Conservation (phyloP, 768 basidiomycete genomes). For the Amylocystis lapponica region DNA sequence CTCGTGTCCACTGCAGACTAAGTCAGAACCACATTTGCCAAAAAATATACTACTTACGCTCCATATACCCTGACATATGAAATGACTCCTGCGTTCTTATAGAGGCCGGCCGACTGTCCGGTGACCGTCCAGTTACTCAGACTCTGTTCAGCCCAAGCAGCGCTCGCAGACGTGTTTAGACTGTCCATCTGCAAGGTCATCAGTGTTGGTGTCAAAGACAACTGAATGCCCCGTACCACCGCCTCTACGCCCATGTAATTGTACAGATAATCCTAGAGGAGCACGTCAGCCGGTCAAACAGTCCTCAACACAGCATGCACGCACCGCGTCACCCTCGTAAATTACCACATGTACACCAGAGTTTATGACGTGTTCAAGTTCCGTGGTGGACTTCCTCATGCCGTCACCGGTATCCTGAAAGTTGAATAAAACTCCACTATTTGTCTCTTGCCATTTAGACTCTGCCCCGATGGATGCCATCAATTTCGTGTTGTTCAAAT, state of each 20-base stretch:
- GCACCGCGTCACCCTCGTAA: slow-evolving; percentile 54
- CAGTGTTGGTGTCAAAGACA: background rate
- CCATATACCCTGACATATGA: slow-evolving; percentile 48
- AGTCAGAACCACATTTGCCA: background rate
- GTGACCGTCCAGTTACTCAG: slow-evolving; percentile 46
- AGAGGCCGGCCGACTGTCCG: slow-evolving; percentile 44
- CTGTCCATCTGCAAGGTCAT: slow-evolving; percentile 32
- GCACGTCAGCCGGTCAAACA: background rate
- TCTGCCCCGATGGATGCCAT: slow-evolving; percentile 39
- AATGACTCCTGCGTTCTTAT: slow-evolving; percentile 54
- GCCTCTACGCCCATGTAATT: slow-evolving; percentile 54
- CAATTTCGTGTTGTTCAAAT: slow-evolving; percentile 23
- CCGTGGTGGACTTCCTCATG: slow-evolving; percentile 44
- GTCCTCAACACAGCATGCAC: slow-evolving; percentile 11
- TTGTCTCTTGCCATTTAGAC: slow-evolving; percentile 36
- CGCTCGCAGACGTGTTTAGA: slow-evolving; percentile 41
- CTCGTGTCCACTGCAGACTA: slow-evolving; percentile 20
- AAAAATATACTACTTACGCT: slow-evolving; percentile 14
- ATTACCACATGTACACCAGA: slow-evolving; percentile 49
- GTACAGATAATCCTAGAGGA: slow-evolving; percentile 43
- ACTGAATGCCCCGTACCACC: slow-evolving; percentile 34
- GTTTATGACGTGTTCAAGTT: slow-evolving; percentile 53
- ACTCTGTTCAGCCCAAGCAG: slow-evolving; percentile 34
- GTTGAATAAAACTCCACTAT: slow-evolving; percentile 36
- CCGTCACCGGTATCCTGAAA: slow-evolving; percentile 50